Evolutionary conservation across 1,284 basidiomycete genomes (phyloP).

Genomic region (Mycena citricolor): DNA sequence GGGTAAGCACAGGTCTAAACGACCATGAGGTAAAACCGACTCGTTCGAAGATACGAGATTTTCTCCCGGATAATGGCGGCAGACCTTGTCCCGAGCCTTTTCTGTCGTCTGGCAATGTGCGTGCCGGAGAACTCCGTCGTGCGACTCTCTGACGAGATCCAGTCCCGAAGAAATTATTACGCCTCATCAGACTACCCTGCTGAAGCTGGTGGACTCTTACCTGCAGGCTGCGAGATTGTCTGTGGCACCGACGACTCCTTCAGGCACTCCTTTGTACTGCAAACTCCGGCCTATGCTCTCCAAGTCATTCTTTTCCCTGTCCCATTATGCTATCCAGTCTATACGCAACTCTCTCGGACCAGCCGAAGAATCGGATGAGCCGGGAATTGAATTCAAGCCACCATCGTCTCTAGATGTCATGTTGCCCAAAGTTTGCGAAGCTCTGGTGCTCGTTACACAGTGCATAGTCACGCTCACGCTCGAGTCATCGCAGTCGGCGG

Average conservation of each 20-base stretch:
- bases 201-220: conserved; percentile 84
- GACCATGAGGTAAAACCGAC: conserved; percentile 1
- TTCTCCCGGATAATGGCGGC: conserved; percentile 53
- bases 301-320: conserved; percentile 53
- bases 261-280: conserved; percentile 37
- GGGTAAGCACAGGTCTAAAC: conserved; percentile 46
- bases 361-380: conserved; percentile 29
- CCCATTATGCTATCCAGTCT: conserved; percentile 50
- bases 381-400: conserved; percentile 7
- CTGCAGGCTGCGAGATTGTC: conserved; percentile 48
- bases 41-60: conserved; percentile 48
- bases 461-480: conserved; percentile 71
- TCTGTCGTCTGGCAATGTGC: conserved; percentile 52
- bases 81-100: conserved; percentile 50
- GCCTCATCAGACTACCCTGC: conserved; percentile 79
- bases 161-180: conserved; percentile 75
- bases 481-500: conserved; percentile 38
- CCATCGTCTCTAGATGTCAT: conserved; percentile 49
- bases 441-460: conserved; percentile 74
- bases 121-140: conserved; percentile 23
- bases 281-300: conserved; percentile 53
- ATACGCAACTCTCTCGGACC: conserved; percentile 48
- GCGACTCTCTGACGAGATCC: conserved; percentile 13
- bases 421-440: conserved; percentile 77
- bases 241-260: conserved; percentile 28